These are phyloP conservation scores for Phalaenopsis hybrid DNA, from an alignment of 116 monocot species.

Conservation along the genomic window DNA sequence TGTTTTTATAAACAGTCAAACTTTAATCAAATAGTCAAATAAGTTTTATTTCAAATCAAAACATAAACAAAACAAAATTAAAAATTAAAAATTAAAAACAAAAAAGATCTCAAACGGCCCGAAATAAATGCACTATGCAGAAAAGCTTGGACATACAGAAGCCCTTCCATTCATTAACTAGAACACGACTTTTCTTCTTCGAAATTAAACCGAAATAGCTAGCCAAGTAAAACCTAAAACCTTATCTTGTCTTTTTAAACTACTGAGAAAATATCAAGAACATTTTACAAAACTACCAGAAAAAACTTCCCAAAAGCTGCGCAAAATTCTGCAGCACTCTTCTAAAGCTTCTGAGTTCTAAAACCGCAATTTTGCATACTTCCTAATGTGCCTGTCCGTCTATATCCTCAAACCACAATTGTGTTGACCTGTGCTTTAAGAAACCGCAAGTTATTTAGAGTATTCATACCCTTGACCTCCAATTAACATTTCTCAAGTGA, in stretches of 20 bases:
- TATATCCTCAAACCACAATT: conserved; percentile 2
- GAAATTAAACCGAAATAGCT: neutral
- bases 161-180: neutral
- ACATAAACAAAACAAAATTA: too few relatives aligned
- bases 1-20: too few relatives aligned
- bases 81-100: too few relatives aligned
- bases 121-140: neutral
- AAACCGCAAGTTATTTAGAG: neutral
- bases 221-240: neutral
- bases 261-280: neutral
- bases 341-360: neutral
- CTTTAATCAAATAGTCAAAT: too few relatives aligned
- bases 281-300: neutral
- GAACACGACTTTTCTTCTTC: neutral
- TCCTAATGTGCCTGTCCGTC: neutral
- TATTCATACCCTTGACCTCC: neutral
- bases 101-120: too few relatives aligned
- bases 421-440: neutral
- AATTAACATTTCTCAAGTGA: neutral
- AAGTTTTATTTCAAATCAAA: too few relatives aligned
- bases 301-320: neutral
- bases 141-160: neutral
- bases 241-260: neutral
- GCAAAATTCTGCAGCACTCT: neutral
- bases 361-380: neutral